Conservation (phyloP, 2,329 filamentous ascomycete species). For the Talaromyces sp. region DNA sequence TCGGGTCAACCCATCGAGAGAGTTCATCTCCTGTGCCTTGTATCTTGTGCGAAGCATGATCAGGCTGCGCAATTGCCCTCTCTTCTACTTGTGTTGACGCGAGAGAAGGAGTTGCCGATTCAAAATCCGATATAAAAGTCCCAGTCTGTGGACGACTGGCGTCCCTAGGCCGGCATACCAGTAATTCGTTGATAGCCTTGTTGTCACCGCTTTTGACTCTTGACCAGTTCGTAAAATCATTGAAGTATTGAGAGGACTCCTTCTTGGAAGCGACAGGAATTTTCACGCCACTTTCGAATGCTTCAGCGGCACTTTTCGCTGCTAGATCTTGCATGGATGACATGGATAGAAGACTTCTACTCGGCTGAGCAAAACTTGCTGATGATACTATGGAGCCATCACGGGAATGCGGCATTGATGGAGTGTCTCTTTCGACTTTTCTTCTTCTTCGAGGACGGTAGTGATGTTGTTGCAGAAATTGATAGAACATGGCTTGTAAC, state of each 20-base stretch:
- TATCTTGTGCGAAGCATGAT: background rate
- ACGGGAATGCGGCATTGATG: constrained; percentile 11
- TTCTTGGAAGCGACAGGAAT: constrained; percentile 31
- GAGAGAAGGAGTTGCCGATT: background rate
- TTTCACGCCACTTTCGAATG: constrained; percentile 27
- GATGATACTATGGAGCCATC: background rate
- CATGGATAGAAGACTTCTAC: background rate
- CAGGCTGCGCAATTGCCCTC: background rate
- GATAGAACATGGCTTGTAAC: constrained; percentile 64
- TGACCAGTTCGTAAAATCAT: constrained; percentile 41
- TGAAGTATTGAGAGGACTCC: constrained; percentile 18
- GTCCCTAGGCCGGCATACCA: constrained; percentile 20
- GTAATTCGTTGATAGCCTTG: constrained; percentile 24
- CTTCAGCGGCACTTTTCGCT: background rate
- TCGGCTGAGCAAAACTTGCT: background rate
- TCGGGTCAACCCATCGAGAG: constrained; percentile 60
- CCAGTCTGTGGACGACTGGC: background rate
- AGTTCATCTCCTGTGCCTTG: constrained; percentile 29
- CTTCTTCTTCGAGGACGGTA: constrained; percentile 56
- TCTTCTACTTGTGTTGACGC: background rate
- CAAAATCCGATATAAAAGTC: background rate
- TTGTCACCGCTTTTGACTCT: constrained; percentile 40
- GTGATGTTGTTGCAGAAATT: constrained; percentile 73
- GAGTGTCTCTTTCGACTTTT: constrained; percentile 17
- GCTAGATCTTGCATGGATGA: background rate